phyloP scores from a whole-genome alignment of 2,329 filamentous ascomycete species.

The Aspergillus terreus region DNA sequence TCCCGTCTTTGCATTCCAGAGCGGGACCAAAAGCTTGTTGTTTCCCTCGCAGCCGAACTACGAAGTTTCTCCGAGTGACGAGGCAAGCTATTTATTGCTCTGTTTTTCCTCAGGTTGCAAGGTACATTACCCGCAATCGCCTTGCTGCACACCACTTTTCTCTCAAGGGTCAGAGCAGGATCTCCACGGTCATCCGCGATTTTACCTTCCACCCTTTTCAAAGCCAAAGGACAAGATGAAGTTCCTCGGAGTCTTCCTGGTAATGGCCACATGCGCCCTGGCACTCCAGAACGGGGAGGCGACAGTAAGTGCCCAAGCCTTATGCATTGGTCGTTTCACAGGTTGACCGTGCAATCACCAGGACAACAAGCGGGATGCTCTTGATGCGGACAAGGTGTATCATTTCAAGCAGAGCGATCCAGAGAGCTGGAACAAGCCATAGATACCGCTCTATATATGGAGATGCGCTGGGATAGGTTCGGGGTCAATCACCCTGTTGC shows the following conservation, averaged over 20 bases:
- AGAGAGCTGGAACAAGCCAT: background rate
- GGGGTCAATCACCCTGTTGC: no score
- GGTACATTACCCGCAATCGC: no score
- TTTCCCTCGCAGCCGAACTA: no score
- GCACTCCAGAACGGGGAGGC: background rate
- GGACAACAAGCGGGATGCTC: background rate
- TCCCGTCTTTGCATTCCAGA: no score
- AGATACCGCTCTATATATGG: background rate
- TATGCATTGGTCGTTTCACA: no score
- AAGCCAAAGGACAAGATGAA: background rate
- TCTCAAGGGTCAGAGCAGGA: background rate
- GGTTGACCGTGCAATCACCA: background rate
- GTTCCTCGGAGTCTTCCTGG: background rate
- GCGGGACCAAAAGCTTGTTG: no score
- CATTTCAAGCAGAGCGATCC: background rate
- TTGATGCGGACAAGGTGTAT: background rate
- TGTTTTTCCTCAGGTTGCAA: no score
- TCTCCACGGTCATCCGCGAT: background rate
- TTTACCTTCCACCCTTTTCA: background rate
- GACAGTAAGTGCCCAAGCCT: background rate
- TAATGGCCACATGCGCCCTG: background rate
- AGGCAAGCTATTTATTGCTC: no score
- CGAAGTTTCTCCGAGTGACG: no score
- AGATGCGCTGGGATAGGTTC: background rate
- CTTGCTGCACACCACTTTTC: no score